Evolutionary conservation across 495 filamentous ascomycete genomes (phyloP).

Genomic region (Penicillium turbatum): DNA sequence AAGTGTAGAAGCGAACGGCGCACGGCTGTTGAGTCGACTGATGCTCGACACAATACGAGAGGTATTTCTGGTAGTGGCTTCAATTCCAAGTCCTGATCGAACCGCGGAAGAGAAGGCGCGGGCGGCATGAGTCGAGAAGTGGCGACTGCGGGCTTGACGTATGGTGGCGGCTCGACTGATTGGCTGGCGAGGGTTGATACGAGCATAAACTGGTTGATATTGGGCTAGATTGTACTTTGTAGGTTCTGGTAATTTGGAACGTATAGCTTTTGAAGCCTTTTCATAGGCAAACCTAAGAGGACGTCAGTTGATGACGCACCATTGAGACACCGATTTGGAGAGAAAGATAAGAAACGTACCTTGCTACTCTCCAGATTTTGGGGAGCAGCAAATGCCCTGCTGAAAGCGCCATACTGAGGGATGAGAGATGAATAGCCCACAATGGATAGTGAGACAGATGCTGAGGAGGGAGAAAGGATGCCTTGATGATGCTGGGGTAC

Average conservation of each 20-base stretch:
- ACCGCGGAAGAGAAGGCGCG: conserved; percentile 59
- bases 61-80: conserved; percentile 60
- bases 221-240: conserved; percentile 38
- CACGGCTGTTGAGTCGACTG: conserved; percentile 59
- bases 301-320: conserved; percentile 22
- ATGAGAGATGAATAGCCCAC: conserved; percentile 11
- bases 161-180: conserved; percentile 68
- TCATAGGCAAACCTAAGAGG: conserved; percentile 56
- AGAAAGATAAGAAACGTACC: conserved; percentile 37
- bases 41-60: conserved; percentile 65
- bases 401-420: conserved; percentile 59
- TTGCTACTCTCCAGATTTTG: conserved; percentile 63
- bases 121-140: conserved; percentile 67
- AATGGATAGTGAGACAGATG: conserved; percentile 15
- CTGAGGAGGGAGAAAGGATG: conserved; percentile 19
- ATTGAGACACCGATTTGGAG: neutral
- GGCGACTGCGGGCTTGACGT: conserved; percentile 66
- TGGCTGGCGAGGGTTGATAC: conserved; percentile 59
- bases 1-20: conserved; percentile 86
- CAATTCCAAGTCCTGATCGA: conserved; percentile 48
- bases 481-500: conserved; percentile 32
- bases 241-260: conserved; percentile 55
- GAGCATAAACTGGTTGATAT: conserved; percentile 51
- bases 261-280: conserved; percentile 58
- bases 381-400: conserved; percentile 67